Percentiles rank a stretch among this genome's conserved stretches.
Conservation (phyloP, 768 basidiomycete species). For the Agrocybe pediades region DNA sequence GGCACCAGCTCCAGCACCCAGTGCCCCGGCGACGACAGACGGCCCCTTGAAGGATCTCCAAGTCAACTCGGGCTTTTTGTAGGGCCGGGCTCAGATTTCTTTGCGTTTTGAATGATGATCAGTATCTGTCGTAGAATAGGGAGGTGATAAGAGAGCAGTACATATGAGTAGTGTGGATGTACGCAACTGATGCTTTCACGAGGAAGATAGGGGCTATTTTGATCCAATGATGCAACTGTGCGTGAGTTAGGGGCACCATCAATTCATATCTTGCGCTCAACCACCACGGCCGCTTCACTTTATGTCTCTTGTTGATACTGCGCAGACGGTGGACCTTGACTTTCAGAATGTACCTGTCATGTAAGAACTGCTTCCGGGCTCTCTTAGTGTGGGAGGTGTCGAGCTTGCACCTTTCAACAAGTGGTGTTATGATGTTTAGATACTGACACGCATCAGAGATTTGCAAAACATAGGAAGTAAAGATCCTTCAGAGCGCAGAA, state of each 20-base stretch:
- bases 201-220: not conserved
- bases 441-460: conserved; percentile 37
- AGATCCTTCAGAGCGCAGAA: conserved; percentile 38
- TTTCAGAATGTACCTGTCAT: conserved; percentile 42
- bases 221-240: not conserved
- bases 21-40: not conserved
- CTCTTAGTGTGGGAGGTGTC: not conserved
- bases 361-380: conserved; percentile 20
- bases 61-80: not conserved
- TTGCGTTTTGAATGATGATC: too few relatives aligned
- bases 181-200: too few relatives aligned
- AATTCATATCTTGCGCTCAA: not conserved
- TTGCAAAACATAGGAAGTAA: conserved; percentile 37
- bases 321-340: conserved; percentile 18
- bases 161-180: too few relatives aligned
- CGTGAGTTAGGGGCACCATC: not conserved
- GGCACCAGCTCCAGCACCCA: conserved; percentile 7
- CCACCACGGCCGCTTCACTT: not conserved
- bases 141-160: too few relatives aligned
- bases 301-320: conserved; percentile 25
- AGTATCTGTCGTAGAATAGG: too few relatives aligned
- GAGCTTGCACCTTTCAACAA: not conserved
- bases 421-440: not conserved
- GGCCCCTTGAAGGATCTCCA: not conserved
- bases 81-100: not conserved